Conservation (phyloP, 169 alveolate species). For the Sarcocystis neurona region DNA sequence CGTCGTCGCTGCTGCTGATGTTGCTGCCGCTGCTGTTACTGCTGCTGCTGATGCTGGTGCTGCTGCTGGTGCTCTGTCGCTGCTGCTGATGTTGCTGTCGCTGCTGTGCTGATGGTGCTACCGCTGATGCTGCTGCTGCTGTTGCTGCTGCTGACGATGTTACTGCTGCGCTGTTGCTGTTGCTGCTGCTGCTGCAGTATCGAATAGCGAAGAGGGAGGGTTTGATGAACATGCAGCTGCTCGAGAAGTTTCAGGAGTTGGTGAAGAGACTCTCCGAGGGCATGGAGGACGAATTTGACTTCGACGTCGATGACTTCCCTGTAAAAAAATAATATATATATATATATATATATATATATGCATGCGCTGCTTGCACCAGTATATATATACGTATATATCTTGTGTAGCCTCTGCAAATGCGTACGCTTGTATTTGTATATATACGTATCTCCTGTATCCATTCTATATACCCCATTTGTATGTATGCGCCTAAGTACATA, state of each 20-base stretch:
- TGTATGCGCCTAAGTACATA: too few species aligned
- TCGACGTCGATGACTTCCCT: conserved; percentile 58
- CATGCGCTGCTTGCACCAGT: too few species aligned
- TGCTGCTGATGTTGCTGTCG: not conserved
- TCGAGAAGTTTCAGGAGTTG: conserved; percentile 61
- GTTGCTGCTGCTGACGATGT: not conserved
- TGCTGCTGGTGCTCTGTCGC: not conserved
- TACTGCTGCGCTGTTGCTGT: not conserved
- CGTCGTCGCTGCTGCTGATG: too few species aligned
- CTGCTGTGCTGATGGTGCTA: not conserved
- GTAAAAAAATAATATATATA: conserved; percentile 8
- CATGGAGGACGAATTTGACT: conserved; percentile 53
- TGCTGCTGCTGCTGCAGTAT: conserved; percentile 45
- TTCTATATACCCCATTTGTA: too few species aligned
- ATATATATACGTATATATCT: too few species aligned
- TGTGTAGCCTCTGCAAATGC: too few species aligned
- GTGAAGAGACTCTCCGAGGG: conserved; percentile 65
- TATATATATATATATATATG: too few species aligned
- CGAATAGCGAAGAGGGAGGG: conserved; percentile 72
- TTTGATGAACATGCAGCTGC: conserved; percentile 48
- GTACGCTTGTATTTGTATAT: too few species aligned
- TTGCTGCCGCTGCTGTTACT: not conserved
- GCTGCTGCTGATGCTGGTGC: not conserved
- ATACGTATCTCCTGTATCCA: too few species aligned
- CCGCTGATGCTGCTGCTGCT: not conserved